Evolutionary conservation across 306 rosid species (phyloP).

Genomic region (Vigna nakashimae): DNA sequence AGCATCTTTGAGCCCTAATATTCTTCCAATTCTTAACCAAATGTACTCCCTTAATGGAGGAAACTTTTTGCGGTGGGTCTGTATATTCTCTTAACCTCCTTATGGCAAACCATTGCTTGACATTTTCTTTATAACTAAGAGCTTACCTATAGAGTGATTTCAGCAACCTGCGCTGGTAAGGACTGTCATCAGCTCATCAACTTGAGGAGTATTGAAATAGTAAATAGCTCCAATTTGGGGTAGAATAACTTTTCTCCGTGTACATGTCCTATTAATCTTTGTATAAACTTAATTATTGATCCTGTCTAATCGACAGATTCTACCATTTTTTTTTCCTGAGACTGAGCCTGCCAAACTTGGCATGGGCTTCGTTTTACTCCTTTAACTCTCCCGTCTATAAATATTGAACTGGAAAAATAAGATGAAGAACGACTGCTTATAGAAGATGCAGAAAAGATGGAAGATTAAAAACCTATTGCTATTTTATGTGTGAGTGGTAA

Average conservation of each 20-base stretch:
- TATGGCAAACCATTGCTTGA: not conserved
- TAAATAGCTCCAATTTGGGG: not conserved
- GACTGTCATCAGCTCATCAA: not conserved
- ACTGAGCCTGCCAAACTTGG: slow-evolving; percentile 6
- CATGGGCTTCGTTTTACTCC: not conserved
- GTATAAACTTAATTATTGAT: slow-evolving; percentile 13
- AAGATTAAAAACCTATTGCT: slow-evolving; percentile 27
- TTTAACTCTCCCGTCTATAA: not conserved
- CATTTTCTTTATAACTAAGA: not conserved
- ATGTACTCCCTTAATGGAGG: not conserved
- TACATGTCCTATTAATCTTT: not conserved
- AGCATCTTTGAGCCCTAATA: not conserved
- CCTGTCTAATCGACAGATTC: slow-evolving; percentile 9
- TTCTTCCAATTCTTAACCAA: not conserved
- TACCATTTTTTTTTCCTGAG: not conserved
- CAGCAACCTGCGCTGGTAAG: not conserved
- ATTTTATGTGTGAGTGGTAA: slow-evolving; percentile 16
- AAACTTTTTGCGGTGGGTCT: not conserved
- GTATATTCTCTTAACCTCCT: not conserved
- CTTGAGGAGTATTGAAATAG: not conserved
- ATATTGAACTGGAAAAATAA: slow-evolving; percentile 27
- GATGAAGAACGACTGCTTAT: slow-evolving; percentile 9
- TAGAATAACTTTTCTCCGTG: not conserved
- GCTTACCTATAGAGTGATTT: not conserved
- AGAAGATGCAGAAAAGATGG: slow-evolving; percentile 19